Evolutionary conservation across 2,329 filamentous ascomycete genomes (phyloP).

Genomic region (Huntiella bhutanensis): DNA sequence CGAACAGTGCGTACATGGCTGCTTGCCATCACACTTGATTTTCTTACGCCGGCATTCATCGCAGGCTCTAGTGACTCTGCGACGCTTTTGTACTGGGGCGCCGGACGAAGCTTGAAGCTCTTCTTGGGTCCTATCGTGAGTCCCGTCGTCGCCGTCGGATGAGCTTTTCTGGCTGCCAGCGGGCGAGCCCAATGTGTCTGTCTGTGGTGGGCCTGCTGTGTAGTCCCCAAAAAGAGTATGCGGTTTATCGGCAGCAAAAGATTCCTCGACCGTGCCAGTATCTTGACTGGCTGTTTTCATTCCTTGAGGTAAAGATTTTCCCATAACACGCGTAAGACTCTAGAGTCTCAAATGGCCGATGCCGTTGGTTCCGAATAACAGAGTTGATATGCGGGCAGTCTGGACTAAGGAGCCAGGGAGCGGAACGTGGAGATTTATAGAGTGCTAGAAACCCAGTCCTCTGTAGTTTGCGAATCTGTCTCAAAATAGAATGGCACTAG

Average conservation of each 20-base stretch:
- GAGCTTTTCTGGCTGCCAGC: slow-evolving; percentile 26
- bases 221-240: neutral
- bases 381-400: too few relatives aligned
- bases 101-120: slow-evolving; percentile 20
- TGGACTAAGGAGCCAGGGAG: too few relatives aligned
- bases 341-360: too few relatives aligned
- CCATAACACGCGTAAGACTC: neutral
- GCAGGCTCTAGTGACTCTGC: slow-evolving; percentile 62
- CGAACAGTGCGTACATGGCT: slow-evolving; percentile 86
- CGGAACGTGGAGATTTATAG: too few relatives aligned
- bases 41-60: slow-evolving; percentile 73
- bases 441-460: too few relatives aligned
- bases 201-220: neutral
- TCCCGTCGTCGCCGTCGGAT: slow-evolving; percentile 21
- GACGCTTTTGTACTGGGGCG: slow-evolving; percentile 52
- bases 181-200: slow-evolving; percentile 20
- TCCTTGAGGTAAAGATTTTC: neutral
- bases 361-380: too few relatives aligned
- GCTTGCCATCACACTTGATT: slow-evolving; percentile 74
- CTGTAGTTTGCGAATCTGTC: too few relatives aligned
- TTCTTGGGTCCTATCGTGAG: slow-evolving; percentile 8
- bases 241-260: slow-evolving; percentile 1
- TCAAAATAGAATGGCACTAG: too few relatives aligned
- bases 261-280: neutral
- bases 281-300: neutral